phyloP scores from a whole-genome alignment of 768 basidiomycete species.

The Cantharellus cinnabarinus region DNA sequence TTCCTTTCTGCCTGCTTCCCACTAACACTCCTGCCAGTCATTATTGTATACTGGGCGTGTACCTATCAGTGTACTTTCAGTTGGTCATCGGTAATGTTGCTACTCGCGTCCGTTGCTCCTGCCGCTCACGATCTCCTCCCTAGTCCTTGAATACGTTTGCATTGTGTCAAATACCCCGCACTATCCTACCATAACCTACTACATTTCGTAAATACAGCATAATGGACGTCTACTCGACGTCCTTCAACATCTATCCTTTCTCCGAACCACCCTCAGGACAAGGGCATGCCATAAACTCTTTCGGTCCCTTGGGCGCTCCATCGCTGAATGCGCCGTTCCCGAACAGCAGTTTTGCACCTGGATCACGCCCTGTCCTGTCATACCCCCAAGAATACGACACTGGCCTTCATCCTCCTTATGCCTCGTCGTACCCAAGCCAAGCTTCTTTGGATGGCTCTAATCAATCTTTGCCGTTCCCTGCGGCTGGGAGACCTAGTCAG shows the following conservation, averaged over 20 bases:
- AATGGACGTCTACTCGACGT: not conserved
- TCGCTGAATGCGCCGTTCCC: not conserved
- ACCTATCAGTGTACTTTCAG: too few relatives aligned
- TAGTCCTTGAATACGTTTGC: not conserved
- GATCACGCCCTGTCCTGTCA: not conserved
- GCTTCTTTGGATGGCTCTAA: not conserved
- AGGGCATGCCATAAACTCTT: too few relatives aligned
- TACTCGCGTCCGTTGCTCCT: too few relatives aligned
- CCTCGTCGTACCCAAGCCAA: not conserved
- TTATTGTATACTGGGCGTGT: too few relatives aligned
- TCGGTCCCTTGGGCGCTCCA: not conserved
- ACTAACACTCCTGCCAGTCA: not conserved
- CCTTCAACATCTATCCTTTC: conserved; percentile 1
- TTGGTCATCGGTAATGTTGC: too few relatives aligned
- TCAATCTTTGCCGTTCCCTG: not conserved
- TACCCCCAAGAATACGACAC: not conserved
- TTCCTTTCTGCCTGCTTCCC: not conserved
- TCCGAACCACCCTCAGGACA: not conserved
- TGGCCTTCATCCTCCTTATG: too few relatives aligned
- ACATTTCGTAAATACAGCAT: not conserved
- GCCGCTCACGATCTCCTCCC: too few relatives aligned
- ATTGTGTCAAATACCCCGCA: not conserved
- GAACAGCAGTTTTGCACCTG: not conserved
- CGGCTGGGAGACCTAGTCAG: too few relatives aligned
- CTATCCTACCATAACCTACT: not conserved